Conservation (phyloP, 345 rosid species). For the Linum usitatissimum region DNA sequence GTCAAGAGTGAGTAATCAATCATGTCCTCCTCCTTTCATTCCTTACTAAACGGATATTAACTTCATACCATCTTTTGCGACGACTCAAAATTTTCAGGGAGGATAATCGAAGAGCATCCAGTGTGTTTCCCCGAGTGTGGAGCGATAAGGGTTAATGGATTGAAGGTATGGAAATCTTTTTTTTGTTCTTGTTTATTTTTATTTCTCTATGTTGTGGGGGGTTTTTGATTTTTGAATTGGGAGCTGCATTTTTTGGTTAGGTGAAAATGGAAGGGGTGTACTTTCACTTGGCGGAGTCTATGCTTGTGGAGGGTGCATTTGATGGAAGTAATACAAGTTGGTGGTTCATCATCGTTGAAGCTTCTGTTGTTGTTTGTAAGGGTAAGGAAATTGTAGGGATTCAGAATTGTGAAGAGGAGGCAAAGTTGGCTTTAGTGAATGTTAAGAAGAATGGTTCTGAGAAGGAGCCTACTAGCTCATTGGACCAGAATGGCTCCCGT, state of each 20-base stretch:
- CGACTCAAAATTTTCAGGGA: conserved; percentile 23
- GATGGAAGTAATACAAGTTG: conserved; percentile 27
- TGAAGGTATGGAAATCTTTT: conserved; percentile 31
- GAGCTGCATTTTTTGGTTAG: conserved; percentile 17
- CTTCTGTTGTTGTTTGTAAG: conserved; percentile 20
- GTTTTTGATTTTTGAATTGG: background rate
- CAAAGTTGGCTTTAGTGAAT: background rate
- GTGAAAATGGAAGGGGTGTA: conserved; percentile 36
- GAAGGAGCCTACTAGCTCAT: conserved; percentile 1
- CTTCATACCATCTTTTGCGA: background rate
- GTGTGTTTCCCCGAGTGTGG: conserved; percentile 41
- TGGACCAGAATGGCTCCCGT: conserved; percentile 9
- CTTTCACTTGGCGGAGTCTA: conserved; percentile 43
- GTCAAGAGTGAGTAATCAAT: conserved; percentile 31
- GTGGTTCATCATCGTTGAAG: conserved; percentile 60
- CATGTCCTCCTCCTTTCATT: background rate
- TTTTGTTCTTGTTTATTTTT: background rate
- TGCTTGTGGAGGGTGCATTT: conserved; percentile 40
- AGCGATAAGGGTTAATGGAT: conserved; percentile 31
- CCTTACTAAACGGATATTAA: too few species aligned
- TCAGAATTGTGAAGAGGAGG: conserved; percentile 4
- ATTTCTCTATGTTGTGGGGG: too few species aligned
- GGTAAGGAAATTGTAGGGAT: conserved; percentile 1
- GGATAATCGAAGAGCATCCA: conserved; percentile 32
- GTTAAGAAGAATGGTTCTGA: background rate